These are phyloP conservation scores for Craspedostauros australis DNA, from an alignment of 108 stramenopile genomes.

Conservation along the genomic window DNA sequence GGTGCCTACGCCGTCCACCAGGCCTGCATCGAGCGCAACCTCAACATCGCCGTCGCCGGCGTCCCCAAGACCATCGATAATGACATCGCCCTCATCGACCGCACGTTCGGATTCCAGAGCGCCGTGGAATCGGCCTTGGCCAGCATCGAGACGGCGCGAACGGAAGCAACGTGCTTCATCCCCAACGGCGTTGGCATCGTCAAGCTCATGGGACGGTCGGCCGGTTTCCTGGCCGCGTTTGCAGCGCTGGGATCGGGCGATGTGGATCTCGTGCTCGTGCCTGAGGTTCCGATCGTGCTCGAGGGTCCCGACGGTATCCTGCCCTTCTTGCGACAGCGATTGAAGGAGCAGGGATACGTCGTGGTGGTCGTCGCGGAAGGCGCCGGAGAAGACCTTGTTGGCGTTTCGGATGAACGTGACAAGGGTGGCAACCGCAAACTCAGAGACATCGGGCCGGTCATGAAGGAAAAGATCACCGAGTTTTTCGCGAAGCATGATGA, in stretches of 20 bases:
- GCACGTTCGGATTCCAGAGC: constrained; percentile 80
- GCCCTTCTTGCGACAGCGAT: constrained; percentile 47
- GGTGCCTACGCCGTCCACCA: constrained; percentile 54
- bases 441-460: constrained; percentile 18
- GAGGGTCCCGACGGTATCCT: constrained; percentile 73
- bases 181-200: constrained; percentile 67
- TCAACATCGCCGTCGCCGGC: constrained; percentile 65
- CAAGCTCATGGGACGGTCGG: constrained; percentile 82
- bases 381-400: constrained; percentile 39
- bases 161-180: constrained; percentile 71
- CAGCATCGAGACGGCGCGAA: constrained; percentile 55
- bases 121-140: constrained; percentile 74
- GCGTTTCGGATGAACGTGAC: constrained; percentile 76
- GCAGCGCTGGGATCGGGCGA: constrained; percentile 76
- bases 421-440: constrained; percentile 57
- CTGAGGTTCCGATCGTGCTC: constrained; percentile 80
- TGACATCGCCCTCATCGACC: constrained; percentile 79
- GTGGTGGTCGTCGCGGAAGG: constrained; percentile 40
- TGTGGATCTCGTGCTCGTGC: constrained; percentile 82
- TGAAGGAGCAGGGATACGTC: constrained; percentile 35
- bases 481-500: constrained; percentile 31
- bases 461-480: constrained; percentile 13
- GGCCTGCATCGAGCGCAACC: constrained; percentile 27
- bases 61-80: constrained; percentile 87
- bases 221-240: constrained; percentile 77